These are phyloP conservation scores for Eragrostis curvula DNA, from an alignment of 176 grass and related monocot genomes.

Conservation along the genomic window DNA sequence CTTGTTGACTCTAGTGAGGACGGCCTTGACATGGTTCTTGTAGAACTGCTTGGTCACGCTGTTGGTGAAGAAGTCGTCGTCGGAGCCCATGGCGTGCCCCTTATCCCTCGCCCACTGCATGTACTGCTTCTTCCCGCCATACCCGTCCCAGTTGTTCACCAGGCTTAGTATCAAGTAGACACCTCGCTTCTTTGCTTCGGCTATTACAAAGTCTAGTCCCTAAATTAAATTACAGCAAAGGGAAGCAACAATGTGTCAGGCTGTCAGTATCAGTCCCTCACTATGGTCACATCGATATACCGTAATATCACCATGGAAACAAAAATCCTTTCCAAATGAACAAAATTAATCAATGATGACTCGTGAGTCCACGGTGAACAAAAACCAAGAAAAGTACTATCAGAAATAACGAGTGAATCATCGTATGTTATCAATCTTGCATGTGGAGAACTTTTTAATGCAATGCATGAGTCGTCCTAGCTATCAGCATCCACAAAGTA, in stretches of 20 bases:
- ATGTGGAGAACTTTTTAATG: too few species aligned
- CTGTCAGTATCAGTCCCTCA: too few species aligned
- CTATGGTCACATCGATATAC: too few species aligned
- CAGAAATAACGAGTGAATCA: too few species aligned
- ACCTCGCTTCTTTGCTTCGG: constrained; percentile 65
- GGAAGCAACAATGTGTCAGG: background rate
- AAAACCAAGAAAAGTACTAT: too few species aligned
- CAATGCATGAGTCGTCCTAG: too few species aligned
- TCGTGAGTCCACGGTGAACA: too few species aligned
- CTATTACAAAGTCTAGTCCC: constrained; percentile 74
- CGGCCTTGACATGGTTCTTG: constrained; percentile 71
- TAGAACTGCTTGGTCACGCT: constrained; percentile 55
- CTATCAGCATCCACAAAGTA: too few species aligned
- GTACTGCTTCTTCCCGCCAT: constrained; percentile 81
- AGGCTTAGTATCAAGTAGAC: constrained; percentile 73
- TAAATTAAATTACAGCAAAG: constrained; percentile 38
- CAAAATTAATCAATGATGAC: too few species aligned
- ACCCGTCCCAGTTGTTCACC: constrained; percentile 76
- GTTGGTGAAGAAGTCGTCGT: constrained; percentile 65
- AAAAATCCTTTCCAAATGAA: too few species aligned
- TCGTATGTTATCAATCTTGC: too few species aligned
- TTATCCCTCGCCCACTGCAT: constrained; percentile 74
- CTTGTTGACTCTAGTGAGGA: constrained; percentile 68
- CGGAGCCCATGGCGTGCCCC: constrained; percentile 53
- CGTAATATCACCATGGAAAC: too few species aligned